A percentile compares a stretch with the other conserved stretches of the same genome.
phyloP scores from a whole-genome alignment of 176 grass and related monocot genomes.

The Bonia amplexicaulis region DNA sequence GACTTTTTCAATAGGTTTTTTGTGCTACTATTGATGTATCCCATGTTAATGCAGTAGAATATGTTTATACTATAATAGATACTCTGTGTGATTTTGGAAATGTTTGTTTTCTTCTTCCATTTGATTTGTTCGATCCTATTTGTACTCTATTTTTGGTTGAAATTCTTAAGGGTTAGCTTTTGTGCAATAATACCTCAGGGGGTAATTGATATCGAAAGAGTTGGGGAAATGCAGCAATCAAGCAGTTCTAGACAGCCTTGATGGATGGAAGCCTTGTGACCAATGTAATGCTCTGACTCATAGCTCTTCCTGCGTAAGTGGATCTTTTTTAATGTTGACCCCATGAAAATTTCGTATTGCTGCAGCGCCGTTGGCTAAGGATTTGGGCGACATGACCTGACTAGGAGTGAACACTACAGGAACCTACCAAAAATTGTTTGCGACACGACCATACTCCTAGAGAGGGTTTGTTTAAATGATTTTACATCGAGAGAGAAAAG shows the following conservation, averaged over 20 bases:
- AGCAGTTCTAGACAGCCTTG: constrained; percentile 36
- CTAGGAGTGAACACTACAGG: too few relatives aligned
- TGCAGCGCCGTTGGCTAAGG: not conserved
- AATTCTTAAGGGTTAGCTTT: not conserved
- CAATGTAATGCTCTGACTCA: not conserved
- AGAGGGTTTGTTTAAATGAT: constrained; percentile 10
- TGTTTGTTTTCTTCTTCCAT: not conserved
- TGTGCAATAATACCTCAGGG: constrained; percentile 4
- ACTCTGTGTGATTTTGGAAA: not conserved
- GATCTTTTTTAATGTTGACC: not conserved
- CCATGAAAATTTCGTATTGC: constrained; percentile 12
- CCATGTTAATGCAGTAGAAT: not conserved
- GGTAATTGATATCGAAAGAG: constrained; percentile 39
- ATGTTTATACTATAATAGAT: not conserved
- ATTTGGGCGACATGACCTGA: not conserved
- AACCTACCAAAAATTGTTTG: too few relatives aligned
- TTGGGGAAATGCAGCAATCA: constrained; percentile 22
- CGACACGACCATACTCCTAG: not conserved
- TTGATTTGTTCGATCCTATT: not conserved
- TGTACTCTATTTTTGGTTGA: not conserved
- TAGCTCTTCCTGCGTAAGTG: not conserved
- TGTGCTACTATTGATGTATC: not conserved
- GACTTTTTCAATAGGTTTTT: not conserved
- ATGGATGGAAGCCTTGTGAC: not conserved
- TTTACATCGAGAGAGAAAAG: not conserved